These are phyloP conservation scores for Purshia tridentata DNA, from an alignment of 306 rosid genomes.

Conservation along the genomic window DNA sequence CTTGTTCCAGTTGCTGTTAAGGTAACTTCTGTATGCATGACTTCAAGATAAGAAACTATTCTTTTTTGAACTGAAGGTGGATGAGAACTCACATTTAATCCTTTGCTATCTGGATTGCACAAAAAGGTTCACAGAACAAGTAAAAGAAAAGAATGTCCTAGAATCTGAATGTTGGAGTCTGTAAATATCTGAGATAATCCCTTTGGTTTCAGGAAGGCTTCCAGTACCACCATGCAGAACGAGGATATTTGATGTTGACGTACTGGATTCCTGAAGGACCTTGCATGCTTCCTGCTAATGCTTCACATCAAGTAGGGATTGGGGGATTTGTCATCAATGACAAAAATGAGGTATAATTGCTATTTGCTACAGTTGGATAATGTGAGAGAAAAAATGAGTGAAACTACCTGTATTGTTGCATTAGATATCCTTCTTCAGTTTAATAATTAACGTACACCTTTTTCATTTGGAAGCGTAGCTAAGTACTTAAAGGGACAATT, in stretches of 20 bases:
- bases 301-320: constrained; percentile 94
- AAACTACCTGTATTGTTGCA: not conserved
- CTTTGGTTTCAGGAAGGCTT: constrained; percentile 79
- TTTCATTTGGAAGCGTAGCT: not conserved
- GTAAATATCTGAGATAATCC: constrained; percentile 19
- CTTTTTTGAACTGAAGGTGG: not conserved
- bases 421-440: not conserved
- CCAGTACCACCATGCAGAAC: constrained; percentile 87
- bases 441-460: not conserved
- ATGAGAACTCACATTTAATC: not conserved
- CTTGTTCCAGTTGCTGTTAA: constrained; percentile 81
- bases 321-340: constrained; percentile 90
- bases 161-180: not conserved
- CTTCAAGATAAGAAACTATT: not conserved
- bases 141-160: not conserved
- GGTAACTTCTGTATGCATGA: constrained; percentile 40
- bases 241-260: constrained; percentile 88
- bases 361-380: constrained; percentile 21
- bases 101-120: not conserved
- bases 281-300: constrained; percentile 89
- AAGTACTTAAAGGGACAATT: not conserved
- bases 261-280: constrained; percentile 96
- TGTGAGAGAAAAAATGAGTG: not conserved
- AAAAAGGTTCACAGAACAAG: not conserved
- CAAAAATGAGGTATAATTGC: constrained; percentile 59